Evolutionary conservation across 495 filamentous ascomycete species (phyloP), one percentile per base, ranked within the genome.

Genomic region (Talaromyces thailandensis): DNA sequence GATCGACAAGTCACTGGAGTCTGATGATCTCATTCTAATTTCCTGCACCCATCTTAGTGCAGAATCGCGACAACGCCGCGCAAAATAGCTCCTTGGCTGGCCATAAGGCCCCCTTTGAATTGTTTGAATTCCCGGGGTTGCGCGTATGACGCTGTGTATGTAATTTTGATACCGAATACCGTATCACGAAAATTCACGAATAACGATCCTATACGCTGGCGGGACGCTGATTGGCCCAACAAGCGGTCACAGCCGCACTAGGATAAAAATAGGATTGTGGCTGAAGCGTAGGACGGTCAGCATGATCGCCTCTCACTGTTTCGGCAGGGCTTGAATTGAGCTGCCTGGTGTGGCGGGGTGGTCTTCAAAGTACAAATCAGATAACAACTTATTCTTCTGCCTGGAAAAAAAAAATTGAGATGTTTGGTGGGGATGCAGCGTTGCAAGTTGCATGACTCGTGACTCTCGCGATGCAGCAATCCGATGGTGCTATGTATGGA

Each of bases 231-330:
- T 57, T 35, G 55, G 55, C 24, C 55, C 16, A 24, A 57, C 55
- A 57, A 57, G 55, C 55, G 55, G 55, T 57, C 55, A 57, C 55
- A 18, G 55, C 55, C 55, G 55, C 55, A 57, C 12, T 57, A 5
- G 5, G 14, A n/a, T 25, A 57, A 57, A 57, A 57, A 57, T 57
- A 57, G 29, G 14, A 32, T 9, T 57, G 29, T 35, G 29, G 55
- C 55, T 57, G 26, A 57, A 28, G 51, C 48, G 24, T 52, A 11
- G 31, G 9, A 35, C 31, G 9, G 50, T 52, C 50, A 52, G 50
- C 51, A 55, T 14, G 23, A 55, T 29, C 4, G 51, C 51, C 51
- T 28, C 26, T n/a, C 28, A 16, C 50, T n/a, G n/a, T n/a, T n/a
- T n/a, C n/a, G n/a, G n/a, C n/a, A n/a, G 26, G 28, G 2, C 9